phyloP scores from a whole-genome alignment of 2,329 filamentous ascomycete genomes.

The Elsinoe perseae region DNA sequence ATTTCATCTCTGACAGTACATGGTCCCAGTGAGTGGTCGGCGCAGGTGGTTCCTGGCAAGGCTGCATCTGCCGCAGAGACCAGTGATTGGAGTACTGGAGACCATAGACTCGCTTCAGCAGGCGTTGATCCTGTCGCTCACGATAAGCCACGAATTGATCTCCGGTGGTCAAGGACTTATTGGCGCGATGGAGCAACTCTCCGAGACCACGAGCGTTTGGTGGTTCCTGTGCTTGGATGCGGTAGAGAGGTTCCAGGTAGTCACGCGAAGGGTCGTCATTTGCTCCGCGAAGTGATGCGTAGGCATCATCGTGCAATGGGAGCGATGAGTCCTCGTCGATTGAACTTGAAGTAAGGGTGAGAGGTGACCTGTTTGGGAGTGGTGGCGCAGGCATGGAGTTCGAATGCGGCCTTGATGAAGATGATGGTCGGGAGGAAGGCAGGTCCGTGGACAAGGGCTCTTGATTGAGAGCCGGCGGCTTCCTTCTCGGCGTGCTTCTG shows the following conservation, averaged over 20 bases:
- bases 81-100: conserved; percentile 87
- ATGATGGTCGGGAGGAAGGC: conserved; percentile 5
- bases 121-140: conserved; percentile 79
- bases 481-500: conserved; percentile 39
- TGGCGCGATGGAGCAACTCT: conserved; percentile 69
- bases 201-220: conserved; percentile 51
- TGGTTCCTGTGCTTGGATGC: conserved; percentile 49
- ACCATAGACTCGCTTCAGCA: conserved; percentile 79
- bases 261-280: conserved; percentile 44
- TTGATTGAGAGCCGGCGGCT: conserved; percentile 34
- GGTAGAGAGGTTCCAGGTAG: conserved; percentile 57
- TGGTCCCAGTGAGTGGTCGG: conserved; percentile 77
- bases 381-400: conserved; percentile 13
- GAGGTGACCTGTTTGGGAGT: background rate
- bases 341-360: background rate
- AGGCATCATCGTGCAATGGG: conserved; percentile 27
- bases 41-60: conserved; percentile 70
- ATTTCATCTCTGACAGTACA: conserved; percentile 83
- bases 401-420: conserved; percentile 18
- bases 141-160: conserved; percentile 77
- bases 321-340: background rate
- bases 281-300: conserved; percentile 39
- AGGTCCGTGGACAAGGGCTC: background rate
- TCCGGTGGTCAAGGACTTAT: conserved; percentile 81
- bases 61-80: conserved; percentile 83